Evolutionary conservation across 257 asterid species (phyloP).

Genomic region (Ballota nigra): DNA sequence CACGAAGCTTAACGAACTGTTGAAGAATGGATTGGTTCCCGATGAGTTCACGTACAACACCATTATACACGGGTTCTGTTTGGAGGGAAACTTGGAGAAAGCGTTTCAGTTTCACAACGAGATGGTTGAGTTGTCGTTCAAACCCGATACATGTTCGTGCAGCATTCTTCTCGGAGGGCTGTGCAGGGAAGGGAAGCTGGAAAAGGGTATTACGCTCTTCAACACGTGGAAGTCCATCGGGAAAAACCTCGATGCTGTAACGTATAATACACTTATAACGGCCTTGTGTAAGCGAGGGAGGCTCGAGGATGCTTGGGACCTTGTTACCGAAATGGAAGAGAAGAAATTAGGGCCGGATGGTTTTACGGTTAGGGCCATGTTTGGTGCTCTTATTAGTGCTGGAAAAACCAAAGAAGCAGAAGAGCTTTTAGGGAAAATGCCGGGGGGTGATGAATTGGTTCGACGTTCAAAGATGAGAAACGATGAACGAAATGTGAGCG

Average conservation of each 20-base stretch:
- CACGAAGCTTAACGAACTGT: conserved; percentile 54
- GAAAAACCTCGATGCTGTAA: conserved; percentile 55
- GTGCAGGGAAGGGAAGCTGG: conserved; percentile 72
- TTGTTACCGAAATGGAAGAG: conserved; percentile 67
- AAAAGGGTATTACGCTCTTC: conserved; percentile 70
- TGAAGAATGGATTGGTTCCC: conserved; percentile 72
- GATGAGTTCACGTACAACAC: conserved; percentile 78
- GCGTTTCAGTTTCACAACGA: conserved; percentile 78
- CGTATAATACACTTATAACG: conserved; percentile 72
- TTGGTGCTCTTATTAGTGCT: conserved; percentile 49
- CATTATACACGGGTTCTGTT: conserved; percentile 74
- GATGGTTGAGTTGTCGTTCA: conserved; percentile 70
- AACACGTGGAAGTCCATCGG: conserved; percentile 60
- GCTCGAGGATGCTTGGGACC: conserved; percentile 56
- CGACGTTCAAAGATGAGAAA: conserved; percentile 20
- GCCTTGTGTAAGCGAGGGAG: conserved; percentile 72
- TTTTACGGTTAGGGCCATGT: conserved; percentile 56
- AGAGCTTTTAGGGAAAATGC: conserved; percentile 45
- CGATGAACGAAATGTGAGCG: conserved; percentile 24
- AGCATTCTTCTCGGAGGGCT: conserved; percentile 79
- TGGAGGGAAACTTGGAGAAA: conserved; percentile 68
- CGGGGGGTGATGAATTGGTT: conserved; percentile 27
- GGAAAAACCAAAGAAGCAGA: conserved; percentile 63
- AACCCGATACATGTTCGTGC: conserved; percentile 63
- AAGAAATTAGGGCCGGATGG: conserved; percentile 70